Conservation (phyloP, 1,139 yeast species). For the Protomyces inundatus region DNA sequence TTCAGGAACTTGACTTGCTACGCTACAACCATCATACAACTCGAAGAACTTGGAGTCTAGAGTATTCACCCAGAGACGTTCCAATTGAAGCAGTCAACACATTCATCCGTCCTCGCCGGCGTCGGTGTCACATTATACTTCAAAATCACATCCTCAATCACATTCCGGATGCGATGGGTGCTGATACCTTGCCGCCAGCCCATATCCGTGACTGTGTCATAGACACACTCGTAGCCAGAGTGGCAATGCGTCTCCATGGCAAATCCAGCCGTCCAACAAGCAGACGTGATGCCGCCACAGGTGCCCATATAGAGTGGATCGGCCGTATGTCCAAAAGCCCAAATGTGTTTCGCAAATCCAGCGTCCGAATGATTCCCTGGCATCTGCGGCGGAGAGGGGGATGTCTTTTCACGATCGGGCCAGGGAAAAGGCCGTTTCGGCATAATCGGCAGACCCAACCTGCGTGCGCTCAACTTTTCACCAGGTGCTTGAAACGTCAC, state of each 20-base stretch:
- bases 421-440: neutral
- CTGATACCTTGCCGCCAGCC: conserved; percentile 90
- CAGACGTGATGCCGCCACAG: conserved; percentile 87
- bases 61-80: conserved; percentile 35
- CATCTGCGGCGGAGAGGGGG: conserved; percentile 70
- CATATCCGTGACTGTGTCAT: conserved; percentile 79
- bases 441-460: conserved; percentile 64
- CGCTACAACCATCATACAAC: too few species aligned
- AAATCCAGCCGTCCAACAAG: conserved; percentile 89
- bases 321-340: conserved; percentile 96
- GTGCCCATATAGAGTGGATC: conserved; percentile 97
- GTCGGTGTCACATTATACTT: conserved; percentile 71
- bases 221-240: conserved; percentile 79
- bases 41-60: too few species aligned
- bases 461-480: conserved; percentile 43
- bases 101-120: conserved; percentile 74
- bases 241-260: conserved; percentile 98
- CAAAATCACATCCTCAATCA: conserved; percentile 72
- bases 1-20: too few species aligned
- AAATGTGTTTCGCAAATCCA: conserved; percentile 60
- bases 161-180: conserved; percentile 87
- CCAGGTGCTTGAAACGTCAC: conserved; percentile 95
- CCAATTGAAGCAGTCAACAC: conserved; percentile 89
- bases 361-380: conserved; percentile 47
- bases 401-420: neutral